A percentile compares a stretch with the other conserved stretches of the same genome.
These are phyloP conservation scores for Cercophora samala DNA, from an alignment of 495 filamentous ascomycete species.

Conservation along the genomic window DNA sequence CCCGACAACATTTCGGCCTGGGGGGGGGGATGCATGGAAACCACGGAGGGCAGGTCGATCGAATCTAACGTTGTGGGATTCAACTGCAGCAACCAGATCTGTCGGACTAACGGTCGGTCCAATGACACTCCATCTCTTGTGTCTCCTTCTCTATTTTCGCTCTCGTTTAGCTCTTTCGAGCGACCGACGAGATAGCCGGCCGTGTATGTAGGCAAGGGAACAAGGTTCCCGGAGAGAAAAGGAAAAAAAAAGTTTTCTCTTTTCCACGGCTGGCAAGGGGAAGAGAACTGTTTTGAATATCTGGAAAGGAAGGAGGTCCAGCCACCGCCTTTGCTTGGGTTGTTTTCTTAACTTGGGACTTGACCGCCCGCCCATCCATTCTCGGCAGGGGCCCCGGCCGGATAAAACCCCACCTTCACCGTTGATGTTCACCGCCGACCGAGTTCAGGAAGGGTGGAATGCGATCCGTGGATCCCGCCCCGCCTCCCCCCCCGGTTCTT, in stretches of 20 bases:
- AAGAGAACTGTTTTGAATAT: neutral
- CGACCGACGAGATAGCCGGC: neutral
- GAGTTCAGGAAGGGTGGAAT: too few relatives aligned
- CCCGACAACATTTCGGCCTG: neutral
- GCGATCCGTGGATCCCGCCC: neutral
- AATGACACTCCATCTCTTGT: neutral
- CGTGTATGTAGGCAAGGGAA: neutral
- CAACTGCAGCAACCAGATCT: neutral
- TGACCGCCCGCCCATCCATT: conserved; percentile 8
- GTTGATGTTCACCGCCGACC: conserved; percentile 9
- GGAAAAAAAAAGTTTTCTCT: neutral
- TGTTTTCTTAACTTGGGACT: neutral
- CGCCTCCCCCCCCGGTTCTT: neutral
- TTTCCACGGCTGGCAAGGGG: neutral
- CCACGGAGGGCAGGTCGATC: conserved; percentile 1
- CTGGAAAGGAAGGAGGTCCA: neutral
- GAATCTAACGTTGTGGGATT: neutral
- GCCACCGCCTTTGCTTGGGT: conserved; percentile 12
- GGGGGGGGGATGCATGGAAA: neutral
- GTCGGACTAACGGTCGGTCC: neutral
- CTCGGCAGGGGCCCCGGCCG: neutral
- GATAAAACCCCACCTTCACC: neutral
- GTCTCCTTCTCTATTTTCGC: neutral
- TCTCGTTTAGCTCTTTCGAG: neutral
- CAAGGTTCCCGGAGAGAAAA: neutral